Conservation (phyloP, 106 monocot species). For the Xerophyta viscosa region DNA sequence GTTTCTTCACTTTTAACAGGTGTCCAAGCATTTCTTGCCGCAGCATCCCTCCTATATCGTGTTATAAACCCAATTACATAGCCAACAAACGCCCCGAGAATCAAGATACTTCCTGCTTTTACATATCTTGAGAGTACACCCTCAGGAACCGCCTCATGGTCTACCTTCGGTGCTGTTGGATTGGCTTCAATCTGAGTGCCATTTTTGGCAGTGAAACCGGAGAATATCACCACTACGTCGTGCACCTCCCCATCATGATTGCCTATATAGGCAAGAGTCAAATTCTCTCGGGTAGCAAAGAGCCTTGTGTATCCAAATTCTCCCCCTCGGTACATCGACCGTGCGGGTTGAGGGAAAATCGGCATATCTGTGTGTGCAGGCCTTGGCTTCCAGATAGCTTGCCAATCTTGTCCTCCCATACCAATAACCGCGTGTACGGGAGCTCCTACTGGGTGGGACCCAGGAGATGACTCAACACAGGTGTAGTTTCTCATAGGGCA, state of each 20-base stretch:
- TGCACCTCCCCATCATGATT: slow-evolving; percentile 87
- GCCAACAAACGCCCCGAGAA: slow-evolving; percentile 52
- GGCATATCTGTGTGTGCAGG: slow-evolving; percentile 52
- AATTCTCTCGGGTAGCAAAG: slow-evolving; percentile 73
- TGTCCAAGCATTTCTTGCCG: slow-evolving; percentile 41
- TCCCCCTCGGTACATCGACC: slow-evolving; percentile 85
- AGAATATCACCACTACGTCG: slow-evolving; percentile 66
- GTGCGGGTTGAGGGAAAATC: slow-evolving; percentile 60
- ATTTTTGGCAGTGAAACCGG: slow-evolving; percentile 11
- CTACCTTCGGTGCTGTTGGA: not conserved
- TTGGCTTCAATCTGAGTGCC: not conserved
- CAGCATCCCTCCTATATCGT: slow-evolving; percentile 28
- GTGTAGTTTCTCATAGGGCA: slow-evolving; percentile 68
- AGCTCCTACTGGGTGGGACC: slow-evolving; percentile 18
- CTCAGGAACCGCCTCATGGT: not conserved
- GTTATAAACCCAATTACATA: slow-evolving; percentile 58
- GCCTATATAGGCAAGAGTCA: slow-evolving; percentile 70
- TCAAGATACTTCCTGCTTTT: slow-evolving; percentile 25
- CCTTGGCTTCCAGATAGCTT: slow-evolving; percentile 79
- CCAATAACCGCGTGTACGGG: slow-evolving; percentile 87
- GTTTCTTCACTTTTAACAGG: slow-evolving; percentile 62
- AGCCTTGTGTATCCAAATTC: slow-evolving; percentile 91
- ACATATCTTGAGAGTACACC: slow-evolving; percentile 18
- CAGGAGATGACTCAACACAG: slow-evolving; percentile 37
- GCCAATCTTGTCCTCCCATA: slow-evolving; percentile 97